Percentiles rank a stretch among this genome's conserved stretches.
phyloP scores from a whole-genome alignment of 2,329 filamentous ascomycete genomes.

The Amesomyces nigricolor region DNA sequence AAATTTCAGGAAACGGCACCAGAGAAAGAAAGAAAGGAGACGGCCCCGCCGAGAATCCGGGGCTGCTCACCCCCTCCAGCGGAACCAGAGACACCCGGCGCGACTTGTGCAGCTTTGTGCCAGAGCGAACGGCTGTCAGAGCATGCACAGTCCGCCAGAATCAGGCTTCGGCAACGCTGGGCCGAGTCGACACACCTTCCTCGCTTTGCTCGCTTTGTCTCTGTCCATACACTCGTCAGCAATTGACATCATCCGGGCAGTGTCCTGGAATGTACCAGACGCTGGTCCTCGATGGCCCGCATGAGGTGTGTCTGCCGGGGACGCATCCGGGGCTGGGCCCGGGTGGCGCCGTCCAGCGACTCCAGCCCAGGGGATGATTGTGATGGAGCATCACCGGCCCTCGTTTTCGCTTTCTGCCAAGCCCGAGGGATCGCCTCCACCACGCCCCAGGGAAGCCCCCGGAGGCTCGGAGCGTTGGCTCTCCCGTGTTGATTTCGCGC shows the following conservation, averaged over 20 bases:
- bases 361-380: neutral
- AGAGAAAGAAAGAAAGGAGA: neutral
- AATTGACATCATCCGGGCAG: too few species aligned
- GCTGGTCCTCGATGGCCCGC: too few species aligned
- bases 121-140: neutral
- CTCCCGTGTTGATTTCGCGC: neutral
- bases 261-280: too few species aligned
- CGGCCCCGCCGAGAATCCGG: neutral
- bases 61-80: neutral
- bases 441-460: neutral
- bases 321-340: conserved; percentile 2
- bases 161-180: neutral
- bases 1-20: neutral
- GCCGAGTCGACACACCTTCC: too few species aligned
- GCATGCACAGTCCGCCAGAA: neutral
- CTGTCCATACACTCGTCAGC: too few species aligned
- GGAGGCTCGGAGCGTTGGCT: conserved; percentile 2
- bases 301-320: neutral
- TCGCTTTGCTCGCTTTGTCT: too few species aligned
- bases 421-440: neutral
- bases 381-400: too few species aligned
- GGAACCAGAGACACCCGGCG: neutral
- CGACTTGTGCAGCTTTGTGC: conserved; percentile 6
- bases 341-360: conserved; percentile 4
- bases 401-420: conserved; percentile 1